Evolutionary conservation across 2,329 filamentous ascomycete species (phyloP), one percentile per base, ranked within the genome.

Genomic region (Colletotrichum incanum): DNA sequence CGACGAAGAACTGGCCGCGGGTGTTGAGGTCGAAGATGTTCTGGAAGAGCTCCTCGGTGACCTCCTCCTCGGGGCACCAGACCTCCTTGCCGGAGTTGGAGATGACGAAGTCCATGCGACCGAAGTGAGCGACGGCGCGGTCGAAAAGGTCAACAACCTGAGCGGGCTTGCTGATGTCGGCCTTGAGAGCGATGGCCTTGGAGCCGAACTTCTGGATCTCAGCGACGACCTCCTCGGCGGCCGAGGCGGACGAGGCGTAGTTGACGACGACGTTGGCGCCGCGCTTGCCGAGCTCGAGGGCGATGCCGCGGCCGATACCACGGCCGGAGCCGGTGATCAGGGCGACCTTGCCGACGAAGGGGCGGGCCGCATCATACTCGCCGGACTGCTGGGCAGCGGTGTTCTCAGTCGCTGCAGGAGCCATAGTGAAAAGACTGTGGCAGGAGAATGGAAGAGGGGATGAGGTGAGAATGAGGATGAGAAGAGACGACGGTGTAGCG

Each of bases 1-100:
- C 93, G 64, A 94, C 92, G 81, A 94, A 94, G 86, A 94, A 94
- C 82, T 94, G 91, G 58, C 91, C 92, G 50, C 91, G 86, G 72
- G 90, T 87, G 84, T 93, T 93, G 77, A 93, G 85, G 84, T 90
- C 90, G 84, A 93, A 93, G 75, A 93, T 91, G 76, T 90, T 86
- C 82, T 93, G 91, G 83, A 90, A 93, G 76, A 93, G 91, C 83
- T 92, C 91, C 79, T 91, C 89, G 5, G 89, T 89, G 45, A 93
- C 90, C 74, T 93, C 90, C 78, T 91, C 89, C 76, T 92, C 91
- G 80, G 91, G 88, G 79, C 91, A 91, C 90, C 91, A 93, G 68
- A 87, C 88, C 84, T 93, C 92, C 78, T 91, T 92, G 75, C 92
- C 92, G 12, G 90, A 89, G 87, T 93, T 93, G 79, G 90, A 93